Base-by-base conservation (phyloP, 768 basidiomycete species). In the Termitomyces sp. region DNA sequence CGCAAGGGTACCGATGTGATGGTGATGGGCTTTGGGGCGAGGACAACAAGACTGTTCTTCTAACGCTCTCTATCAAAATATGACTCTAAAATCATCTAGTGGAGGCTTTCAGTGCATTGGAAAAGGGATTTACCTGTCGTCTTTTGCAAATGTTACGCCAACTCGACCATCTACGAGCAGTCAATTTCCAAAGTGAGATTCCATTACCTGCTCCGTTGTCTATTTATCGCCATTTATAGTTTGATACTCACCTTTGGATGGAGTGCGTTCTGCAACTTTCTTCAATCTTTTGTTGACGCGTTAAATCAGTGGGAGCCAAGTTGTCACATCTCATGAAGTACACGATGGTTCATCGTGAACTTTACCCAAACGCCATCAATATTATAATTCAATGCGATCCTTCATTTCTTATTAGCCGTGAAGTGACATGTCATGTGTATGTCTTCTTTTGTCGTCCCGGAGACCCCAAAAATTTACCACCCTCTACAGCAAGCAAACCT, bases 241-340 rank as follows among this genome's bases (percentile, higher is more conserved):
- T 58, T 80, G 14, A 75, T 80, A 47, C 55, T 81, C 13, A 68
- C 78, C 32, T 80, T 79, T 62, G 75, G 78, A 61, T 80, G 80
- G 80, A 77, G 79, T 80, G 43, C 36, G 78, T 74, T 14, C n/a
- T 28, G 5, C 12, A 8, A 9, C 23, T 14, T 44, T 16, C 36
- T 12, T 12, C 10, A 18, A 26, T 9, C 23, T 49, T 50, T 30
- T 5, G 43, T 61, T 67, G 54, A 66, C 48, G 47, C 26, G 35
- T 63, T 35, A 33, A 63, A 10, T 32, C 56, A 77, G 80, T 81
- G 75, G 77, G 77, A n/a, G 81, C 80, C 5, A 68, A 71, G 51
- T 67, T 80, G 5, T 61, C 75, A 3, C 80, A 80, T 69, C 63
- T 83, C 9, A 66, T 71, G 58, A 83, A 83, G 56, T 83, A 83